A percentile compares a stretch with the other conserved stretches of the same genome.
Evolutionary conservation across 345 rosid species (phyloP).

Genomic region (Combretum micranthum): DNA sequence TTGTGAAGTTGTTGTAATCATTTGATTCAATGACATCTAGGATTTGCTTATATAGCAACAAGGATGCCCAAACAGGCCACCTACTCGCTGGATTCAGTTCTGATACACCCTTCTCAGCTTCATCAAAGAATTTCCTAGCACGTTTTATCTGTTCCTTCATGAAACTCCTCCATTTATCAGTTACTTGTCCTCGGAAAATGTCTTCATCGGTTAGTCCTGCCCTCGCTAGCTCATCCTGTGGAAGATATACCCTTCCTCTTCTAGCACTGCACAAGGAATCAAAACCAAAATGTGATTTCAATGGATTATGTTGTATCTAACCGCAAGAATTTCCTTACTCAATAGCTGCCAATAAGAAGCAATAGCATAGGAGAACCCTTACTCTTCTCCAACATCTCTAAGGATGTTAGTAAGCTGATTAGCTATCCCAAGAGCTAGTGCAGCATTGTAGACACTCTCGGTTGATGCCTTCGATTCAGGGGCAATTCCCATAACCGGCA

Average conservation of each 20-base stretch:
- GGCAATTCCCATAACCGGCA: conserved; percentile 50
- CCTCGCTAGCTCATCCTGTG: conserved; percentile 35
- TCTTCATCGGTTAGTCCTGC: conserved; percentile 39
- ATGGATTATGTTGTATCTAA: background rate
- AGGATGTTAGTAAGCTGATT: conserved; percentile 55
- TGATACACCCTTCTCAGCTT: conserved; percentile 40
- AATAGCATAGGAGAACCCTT: conserved; percentile 11
- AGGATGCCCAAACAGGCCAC: conserved; percentile 52
- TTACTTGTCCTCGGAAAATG: conserved; percentile 36
- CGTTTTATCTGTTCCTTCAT: conserved; percentile 47
- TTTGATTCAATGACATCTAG: conserved; percentile 45
- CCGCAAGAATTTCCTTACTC: background rate
- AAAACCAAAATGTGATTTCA: background rate
- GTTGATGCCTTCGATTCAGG: conserved; percentile 40
- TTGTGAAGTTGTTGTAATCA: conserved; percentile 42
- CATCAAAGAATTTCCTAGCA: conserved; percentile 43
- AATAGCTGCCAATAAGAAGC: background rate
- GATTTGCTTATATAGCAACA: conserved; percentile 39
- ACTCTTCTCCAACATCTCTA: conserved; percentile 58
- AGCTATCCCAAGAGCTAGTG: conserved; percentile 46
- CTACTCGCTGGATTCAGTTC: conserved; percentile 38
- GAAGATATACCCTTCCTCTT: conserved; percentile 48
- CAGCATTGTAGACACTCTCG: conserved; percentile 42
- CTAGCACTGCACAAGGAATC: conserved; percentile 20
- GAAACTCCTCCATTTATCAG: conserved; percentile 40